Evolutionary conservation across 306 rosid species (phyloP).

Genomic region (Macrotyloma uniflorum): DNA sequence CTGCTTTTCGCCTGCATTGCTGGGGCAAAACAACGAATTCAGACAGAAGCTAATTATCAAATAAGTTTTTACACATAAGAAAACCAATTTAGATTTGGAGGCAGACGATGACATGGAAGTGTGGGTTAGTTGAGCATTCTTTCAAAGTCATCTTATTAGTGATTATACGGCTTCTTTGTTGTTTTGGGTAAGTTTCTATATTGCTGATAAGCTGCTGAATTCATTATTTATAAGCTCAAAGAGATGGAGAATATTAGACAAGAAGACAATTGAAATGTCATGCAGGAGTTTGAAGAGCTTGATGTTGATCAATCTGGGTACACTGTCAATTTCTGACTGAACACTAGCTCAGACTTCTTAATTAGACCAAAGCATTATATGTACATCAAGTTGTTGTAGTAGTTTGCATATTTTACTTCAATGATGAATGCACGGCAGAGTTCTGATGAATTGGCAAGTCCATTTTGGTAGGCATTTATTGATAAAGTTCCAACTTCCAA

Average conservation of each 20-base stretch:
- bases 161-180: neutral
- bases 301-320: constrained; percentile 75
- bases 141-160: neutral
- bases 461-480: neutral
- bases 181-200: neutral
- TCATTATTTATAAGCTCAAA: too few relatives aligned
- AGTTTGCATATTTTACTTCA: neutral
- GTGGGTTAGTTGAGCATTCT: constrained; percentile 48
- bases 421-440: constrained; percentile 3
- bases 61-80: constrained; percentile 53
- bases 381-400: neutral
- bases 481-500: neutral
- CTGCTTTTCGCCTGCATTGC: constrained; percentile 67
- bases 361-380: neutral
- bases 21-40: constrained; percentile 56
- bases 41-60: constrained; percentile 51
- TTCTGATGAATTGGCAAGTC: neutral
- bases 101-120: constrained; percentile 64
- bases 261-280: constrained; percentile 53
- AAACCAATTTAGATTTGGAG: constrained; percentile 59
- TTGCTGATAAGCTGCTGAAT: too few relatives aligned
- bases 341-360: constrained; percentile 48
- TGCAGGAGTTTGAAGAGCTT: constrained; percentile 70
- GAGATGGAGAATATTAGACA: constrained; percentile 51
- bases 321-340: constrained; percentile 52